A percentile compares a stretch with the other conserved stretches of the same genome.
Conservation (phyloP, 352 stramenopile genomes). For the Pythium guiyangense region DNA sequence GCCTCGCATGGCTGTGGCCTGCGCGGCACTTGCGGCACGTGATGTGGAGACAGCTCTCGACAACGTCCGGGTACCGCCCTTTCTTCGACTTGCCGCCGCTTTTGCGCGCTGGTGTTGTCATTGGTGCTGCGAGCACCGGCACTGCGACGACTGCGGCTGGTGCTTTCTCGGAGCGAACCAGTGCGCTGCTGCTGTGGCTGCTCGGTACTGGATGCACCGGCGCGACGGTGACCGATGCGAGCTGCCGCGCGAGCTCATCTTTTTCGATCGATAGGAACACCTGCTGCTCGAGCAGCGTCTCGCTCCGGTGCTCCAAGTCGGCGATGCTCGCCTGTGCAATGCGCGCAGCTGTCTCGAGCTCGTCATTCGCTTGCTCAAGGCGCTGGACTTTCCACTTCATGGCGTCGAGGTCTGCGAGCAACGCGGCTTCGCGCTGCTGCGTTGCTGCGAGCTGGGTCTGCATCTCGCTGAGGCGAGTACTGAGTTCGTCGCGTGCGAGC, state of each 20-base stretch:
- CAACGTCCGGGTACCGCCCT: no score
- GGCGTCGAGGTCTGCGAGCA: conserved; percentile 30
- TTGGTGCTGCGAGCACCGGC: not conserved
- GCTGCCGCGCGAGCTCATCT: conserved; percentile 37
- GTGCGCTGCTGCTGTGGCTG: not conserved
- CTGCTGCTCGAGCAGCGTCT: conserved; percentile 53
- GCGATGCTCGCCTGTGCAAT: conserved; percentile 56
- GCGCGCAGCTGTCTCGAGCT: conserved; percentile 58
- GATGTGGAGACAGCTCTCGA: conserved; percentile 69
- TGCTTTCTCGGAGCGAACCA: conserved; percentile 2
- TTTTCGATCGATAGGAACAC: conserved; percentile 71
- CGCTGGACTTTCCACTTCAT: conserved; percentile 69
- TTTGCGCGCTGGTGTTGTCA: conserved; percentile 6
- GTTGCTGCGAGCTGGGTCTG: conserved; percentile 25
- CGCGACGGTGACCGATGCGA: conserved; percentile 24
- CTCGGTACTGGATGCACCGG: conserved; percentile 24
- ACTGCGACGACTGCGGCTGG: not conserved
- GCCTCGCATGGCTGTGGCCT: conserved; percentile 11
- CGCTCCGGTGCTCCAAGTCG: conserved; percentile 52
- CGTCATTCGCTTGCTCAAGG: conserved; percentile 66
- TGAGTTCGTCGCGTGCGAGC: conserved; percentile 21
- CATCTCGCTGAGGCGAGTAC: conserved; percentile 10
- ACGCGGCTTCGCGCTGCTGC: conserved; percentile 23
- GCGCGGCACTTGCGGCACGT: conserved; percentile 45
- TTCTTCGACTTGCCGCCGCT: conserved; percentile 18